Evolutionary conservation across 2,329 filamentous ascomycete species (phyloP).

Genomic region (Neonectria hederae): DNA sequence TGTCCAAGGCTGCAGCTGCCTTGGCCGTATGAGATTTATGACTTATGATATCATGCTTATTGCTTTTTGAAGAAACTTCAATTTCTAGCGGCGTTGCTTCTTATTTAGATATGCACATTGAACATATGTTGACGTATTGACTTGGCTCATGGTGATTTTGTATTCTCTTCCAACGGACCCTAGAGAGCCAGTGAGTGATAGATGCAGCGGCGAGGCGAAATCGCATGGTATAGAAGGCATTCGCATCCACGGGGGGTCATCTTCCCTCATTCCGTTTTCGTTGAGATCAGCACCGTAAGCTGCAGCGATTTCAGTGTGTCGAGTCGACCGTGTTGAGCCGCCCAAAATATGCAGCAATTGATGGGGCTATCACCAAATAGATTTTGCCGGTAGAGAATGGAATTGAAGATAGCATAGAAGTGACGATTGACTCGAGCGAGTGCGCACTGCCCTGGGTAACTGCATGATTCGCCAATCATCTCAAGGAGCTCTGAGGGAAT

Average conservation of each 20-base stretch:
- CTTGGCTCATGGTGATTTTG: neutral
- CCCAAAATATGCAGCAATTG: neutral
- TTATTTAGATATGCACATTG: neutral
- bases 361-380: neutral
- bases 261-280: neutral
- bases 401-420: neutral
- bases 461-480: neutral
- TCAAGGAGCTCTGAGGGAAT: neutral
- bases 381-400: neutral
- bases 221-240: too few species aligned
- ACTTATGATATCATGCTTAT: neutral
- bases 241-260: neutral
- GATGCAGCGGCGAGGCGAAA: neutral
- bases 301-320: neutral
- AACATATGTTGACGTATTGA: neutral
- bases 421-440: neutral
- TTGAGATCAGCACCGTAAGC: neutral
- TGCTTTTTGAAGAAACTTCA: neutral
- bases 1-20: constrained; percentile 18
- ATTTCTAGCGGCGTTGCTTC: neutral
- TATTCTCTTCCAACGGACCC: neutral
- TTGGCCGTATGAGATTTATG: neutral
- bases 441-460: neutral
- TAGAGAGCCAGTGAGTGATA: neutral
- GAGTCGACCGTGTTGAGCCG: neutral